Conservation (phyloP, 2,329 filamentous ascomycete species). For the Botrytis sinoallii region DNA sequence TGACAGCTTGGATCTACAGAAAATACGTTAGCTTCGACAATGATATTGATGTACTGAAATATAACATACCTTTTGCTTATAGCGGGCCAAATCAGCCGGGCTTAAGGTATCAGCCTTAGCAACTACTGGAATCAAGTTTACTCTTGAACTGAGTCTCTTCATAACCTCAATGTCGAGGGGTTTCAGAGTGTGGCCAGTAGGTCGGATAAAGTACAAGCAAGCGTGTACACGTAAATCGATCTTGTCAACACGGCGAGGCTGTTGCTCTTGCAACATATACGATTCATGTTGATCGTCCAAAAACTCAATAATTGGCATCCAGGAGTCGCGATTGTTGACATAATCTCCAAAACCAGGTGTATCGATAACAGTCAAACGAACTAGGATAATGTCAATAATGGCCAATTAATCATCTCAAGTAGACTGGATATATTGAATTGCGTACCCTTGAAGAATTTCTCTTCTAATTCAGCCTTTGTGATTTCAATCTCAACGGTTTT, state of each 20-base stretch:
- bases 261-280: slow-evolving; percentile 99
- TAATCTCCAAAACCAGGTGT: slow-evolving; percentile 99
- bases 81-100: slow-evolving; percentile 83
- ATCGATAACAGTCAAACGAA: slow-evolving; percentile 97
- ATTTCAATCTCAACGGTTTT: slow-evolving; percentile 99
- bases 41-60: not conserved
- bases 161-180: slow-evolving; percentile 99
- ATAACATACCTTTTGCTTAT: slow-evolving; percentile 83
- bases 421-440: not conserved
- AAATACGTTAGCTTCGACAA: slow-evolving; percentile 33
- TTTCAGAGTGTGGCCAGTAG: slow-evolving; percentile 97
- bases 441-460: slow-evolving; percentile 99
- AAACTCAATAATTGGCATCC: slow-evolving; percentile 99
- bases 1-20: slow-evolving; percentile 80
- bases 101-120: slow-evolving; percentile 98
- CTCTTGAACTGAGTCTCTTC: slow-evolving; percentile 97
- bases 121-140: slow-evolving; percentile 97
- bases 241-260: slow-evolving; percentile 96
- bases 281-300: slow-evolving; percentile 99
- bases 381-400: slow-evolving; percentile 47
- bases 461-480: slow-evolving; percentile 98
- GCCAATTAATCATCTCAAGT: slow-evolving; percentile 1
- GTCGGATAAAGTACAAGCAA: slow-evolving; percentile 98
- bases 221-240: slow-evolving; percentile 98
- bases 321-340: slow-evolving; percentile 99